Evolutionary conservation across 2,329 filamentous ascomycete genomes (phyloP), one percentile per base, ranked within the genome.

Genomic region (Microsporum ferrugineum): DNA sequence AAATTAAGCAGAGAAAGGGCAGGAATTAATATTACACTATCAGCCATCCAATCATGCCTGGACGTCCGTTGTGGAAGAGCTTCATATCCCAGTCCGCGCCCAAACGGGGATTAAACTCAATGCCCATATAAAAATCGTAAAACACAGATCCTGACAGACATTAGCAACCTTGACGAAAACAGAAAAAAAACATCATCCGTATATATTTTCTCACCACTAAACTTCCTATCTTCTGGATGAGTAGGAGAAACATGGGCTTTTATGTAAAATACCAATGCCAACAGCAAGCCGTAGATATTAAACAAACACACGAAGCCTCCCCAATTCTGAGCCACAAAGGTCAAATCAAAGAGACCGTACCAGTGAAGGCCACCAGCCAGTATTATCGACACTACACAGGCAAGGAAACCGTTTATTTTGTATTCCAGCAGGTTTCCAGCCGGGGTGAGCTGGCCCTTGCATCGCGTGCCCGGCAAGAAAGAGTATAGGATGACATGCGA

Each of bases 31-130:
- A 43, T 43, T 60, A 78, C 76, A 78, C 76, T 36, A 79, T 65
- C n/a, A 75, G 77, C 77, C 77, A 79, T 6, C 73, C 71, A 63
- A 79, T 70, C 59, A 80, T 79, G 6, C 78, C 78, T n/a, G 75
- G 74, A 27, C 78, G 69, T 2, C 77, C 77, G 59, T 79, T 79
- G 57, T 72, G 76, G 63, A 79, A 80, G 0, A 79, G 68, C 61
- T 80, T 80, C 31, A 79, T 72, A 62, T 80, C 78, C 65, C 76
- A 79, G 10, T 65, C 68, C 1, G 70, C 65, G 0, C 77, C 76
- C 31, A 79, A 65, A 49, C 77, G 67, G 0, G 77, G 77, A 56
- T 79, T 79, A 2, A 79, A 61, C 64, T 79, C 77, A 33, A 78
- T 72, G 0, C 77, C 77, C 73, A 77, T 78, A 59, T 74, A 79